Conservation (phyloP, 768 basidiomycete species). For the Lentinula detonsa region DNA sequence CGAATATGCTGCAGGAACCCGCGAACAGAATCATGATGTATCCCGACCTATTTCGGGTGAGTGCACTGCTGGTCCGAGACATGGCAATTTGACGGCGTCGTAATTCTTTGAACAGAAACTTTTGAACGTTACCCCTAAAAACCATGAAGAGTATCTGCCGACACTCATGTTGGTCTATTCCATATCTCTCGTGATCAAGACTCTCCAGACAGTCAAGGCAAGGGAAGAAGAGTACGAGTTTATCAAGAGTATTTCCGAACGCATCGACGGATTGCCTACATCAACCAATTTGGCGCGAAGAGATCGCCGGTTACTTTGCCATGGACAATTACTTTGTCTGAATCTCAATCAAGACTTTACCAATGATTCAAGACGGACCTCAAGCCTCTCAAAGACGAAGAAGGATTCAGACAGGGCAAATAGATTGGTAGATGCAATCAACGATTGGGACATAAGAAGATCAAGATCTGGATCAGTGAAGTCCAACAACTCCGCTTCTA, state of each 20-base stretch:
- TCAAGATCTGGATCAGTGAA: slow-evolving; percentile 31
- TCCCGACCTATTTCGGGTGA: slow-evolving; percentile 67
- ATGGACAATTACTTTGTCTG: slow-evolving; percentile 52
- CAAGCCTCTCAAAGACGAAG: background rate
- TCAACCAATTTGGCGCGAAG: slow-evolving; percentile 51
- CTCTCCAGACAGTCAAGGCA: slow-evolving; percentile 79
- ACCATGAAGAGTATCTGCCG: slow-evolving; percentile 65
- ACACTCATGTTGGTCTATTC: slow-evolving; percentile 61
- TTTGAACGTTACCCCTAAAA: slow-evolving; percentile 59
- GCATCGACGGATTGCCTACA: slow-evolving; percentile 54
- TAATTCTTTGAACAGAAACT: slow-evolving; percentile 46
- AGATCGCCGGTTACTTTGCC: slow-evolving; percentile 69
- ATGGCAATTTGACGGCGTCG: slow-evolving; percentile 5
- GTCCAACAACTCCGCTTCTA: slow-evolving; percentile 22
- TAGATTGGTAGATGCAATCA: slow-evolving; percentile 34
- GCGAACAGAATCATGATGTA: slow-evolving; percentile 67
- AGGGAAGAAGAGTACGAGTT: slow-evolving; percentile 85
- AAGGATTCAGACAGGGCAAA: slow-evolving; percentile 18
- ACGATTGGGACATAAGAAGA: slow-evolving; percentile 35
- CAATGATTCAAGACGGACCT: slow-evolving; percentile 1
- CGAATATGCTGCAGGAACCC: slow-evolving; percentile 69
- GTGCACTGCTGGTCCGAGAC: slow-evolving; percentile 18
- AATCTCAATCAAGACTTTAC: slow-evolving; percentile 8
- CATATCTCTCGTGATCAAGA: slow-evolving; percentile 65
- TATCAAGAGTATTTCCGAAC: slow-evolving; percentile 52